These are phyloP conservation scores for Sporothrix humicola DNA, from an alignment of 2,329 filamentous ascomycete genomes.

Conservation along the genomic window DNA sequence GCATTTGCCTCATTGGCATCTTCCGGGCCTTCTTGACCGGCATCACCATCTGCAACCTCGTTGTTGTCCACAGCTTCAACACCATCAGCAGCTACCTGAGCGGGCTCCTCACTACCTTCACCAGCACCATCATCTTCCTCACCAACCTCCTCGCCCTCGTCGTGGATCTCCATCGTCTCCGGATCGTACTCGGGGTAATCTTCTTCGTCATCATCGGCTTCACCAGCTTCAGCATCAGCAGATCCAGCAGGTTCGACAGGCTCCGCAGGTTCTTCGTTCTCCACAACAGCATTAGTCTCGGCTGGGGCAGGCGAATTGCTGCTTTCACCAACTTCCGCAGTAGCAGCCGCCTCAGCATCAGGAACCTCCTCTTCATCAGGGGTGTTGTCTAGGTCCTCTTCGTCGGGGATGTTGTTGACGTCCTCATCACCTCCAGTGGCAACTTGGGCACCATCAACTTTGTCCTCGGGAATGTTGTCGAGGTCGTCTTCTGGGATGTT, in stretches of 20 bases:
- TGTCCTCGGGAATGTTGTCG: no score
- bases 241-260: not conserved
- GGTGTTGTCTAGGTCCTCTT: not conserved
- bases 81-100: no score
- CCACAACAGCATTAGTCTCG: not conserved
- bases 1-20: no score
- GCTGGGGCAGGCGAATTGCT: not conserved
- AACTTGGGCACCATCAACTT: no score
- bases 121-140: not conserved
- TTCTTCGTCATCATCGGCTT: not conserved
- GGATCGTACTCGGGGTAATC: conserved; percentile 13
- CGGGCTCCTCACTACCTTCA: no score
- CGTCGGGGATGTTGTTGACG: not conserved
- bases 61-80: no score
- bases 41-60: no score
- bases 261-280: not conserved
- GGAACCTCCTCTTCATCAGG: not conserved
- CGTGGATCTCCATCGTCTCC: conserved; percentile 22
- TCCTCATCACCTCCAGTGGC: no score
- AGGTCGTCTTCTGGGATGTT: no score
- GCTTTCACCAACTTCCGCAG: not conserved
- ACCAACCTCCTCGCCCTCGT: not conserved
- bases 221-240: not conserved
- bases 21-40: no score
- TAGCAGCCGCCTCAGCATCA: not conserved